A percentile compares a stretch with the other conserved stretches of the same genome.
phyloP scores from a whole-genome alignment of 805 yeast genomes.

The Lipomyces chichibuensis region DNA sequence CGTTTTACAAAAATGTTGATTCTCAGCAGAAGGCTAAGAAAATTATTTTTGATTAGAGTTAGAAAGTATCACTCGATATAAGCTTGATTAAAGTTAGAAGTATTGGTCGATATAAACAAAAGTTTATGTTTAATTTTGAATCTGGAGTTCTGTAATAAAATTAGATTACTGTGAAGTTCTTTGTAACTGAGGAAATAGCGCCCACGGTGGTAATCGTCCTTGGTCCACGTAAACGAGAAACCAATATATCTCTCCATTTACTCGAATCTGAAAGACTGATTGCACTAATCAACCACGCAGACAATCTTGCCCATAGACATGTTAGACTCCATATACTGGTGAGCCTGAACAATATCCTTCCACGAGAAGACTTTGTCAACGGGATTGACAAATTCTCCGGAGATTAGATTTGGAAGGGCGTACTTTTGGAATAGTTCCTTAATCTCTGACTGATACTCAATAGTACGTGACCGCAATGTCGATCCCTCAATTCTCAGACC shows the following conservation, averaged over 20 bases:
- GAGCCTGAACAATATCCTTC: constrained; percentile 40
- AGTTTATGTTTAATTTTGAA: not conserved
- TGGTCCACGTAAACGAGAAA: not conserved
- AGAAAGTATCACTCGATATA: not conserved
- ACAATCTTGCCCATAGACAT: constrained; percentile 41
- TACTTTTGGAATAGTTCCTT: constrained; percentile 38
- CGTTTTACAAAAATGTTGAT: constrained; percentile 92
- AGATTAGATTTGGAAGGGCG: constrained; percentile 38
- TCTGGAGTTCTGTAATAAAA: not conserved
- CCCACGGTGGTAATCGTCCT: not conserved
- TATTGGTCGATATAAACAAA: not conserved
- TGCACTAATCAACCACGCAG: constrained; percentile 18
- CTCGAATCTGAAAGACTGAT: not conserved
- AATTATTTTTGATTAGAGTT: constrained; percentile 69
- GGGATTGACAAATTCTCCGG: constrained; percentile 37
- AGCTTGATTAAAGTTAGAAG: constrained; percentile 49
- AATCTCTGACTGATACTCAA: constrained; percentile 38
- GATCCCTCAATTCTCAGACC: constrained; percentile 40
- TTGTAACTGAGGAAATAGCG: not conserved
- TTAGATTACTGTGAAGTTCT: not conserved
- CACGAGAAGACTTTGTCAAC: constrained; percentile 38
- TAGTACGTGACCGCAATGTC: constrained; percentile 41
- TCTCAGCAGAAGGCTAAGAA: constrained; percentile 82
- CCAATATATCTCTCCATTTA: not conserved
- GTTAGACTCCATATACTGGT: constrained; percentile 41